Evolutionary conservation across 2,329 filamentous ascomycete genomes (phyloP), one percentile per base, ranked within the genome.

Genomic region (Zelopaecilomyces penicillatus): DNA sequence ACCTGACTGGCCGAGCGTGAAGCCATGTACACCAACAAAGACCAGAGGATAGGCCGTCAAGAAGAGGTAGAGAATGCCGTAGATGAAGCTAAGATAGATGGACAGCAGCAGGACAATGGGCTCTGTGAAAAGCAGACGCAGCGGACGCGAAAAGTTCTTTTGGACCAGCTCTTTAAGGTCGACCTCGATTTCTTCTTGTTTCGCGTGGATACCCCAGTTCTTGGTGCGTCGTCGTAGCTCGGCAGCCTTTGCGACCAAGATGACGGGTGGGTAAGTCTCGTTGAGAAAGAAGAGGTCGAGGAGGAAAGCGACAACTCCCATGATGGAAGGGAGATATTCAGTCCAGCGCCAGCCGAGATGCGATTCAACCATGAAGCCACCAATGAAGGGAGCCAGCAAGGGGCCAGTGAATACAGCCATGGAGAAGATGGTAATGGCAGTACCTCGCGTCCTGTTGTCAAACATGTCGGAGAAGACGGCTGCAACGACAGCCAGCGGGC

Each of bases 21-120:
- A 83, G 52, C 76, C 74, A 62, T 95, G 84, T 4, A 89, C 73
- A 29, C 73, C 70, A 49, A 83, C 71, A 66, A 93, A 95, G 39
- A 94, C 84, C 37, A 93, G 76, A 0, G 85, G 83, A 55, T 94
- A 94, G 1, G 87, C 85, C 0, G 87, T 90, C 42, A 95, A 72
- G 69, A 93, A 93, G 28, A 91, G 80, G 58, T 93, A 95, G 1
- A 95, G 76, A 1, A 93, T 71, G 11, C 73, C 84, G 57, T 90
- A 89, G 61, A 85, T 80, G 64, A 87, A 87, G 36, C 81, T 76
- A 70, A 83, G 83, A 65, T 87, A 87, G 44, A 87, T 67, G 33
- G 81, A 83, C 26, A 87, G 65, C 7, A 82, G 65, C 1, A 78
- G 69, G 44, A 87, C 80, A 44, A 87, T 85, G 45, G 84, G 82